Evolutionary conservation across 2,329 filamentous ascomycete species (phyloP), one percentile per base, ranked within the genome.

Genomic region (Emericellopsis atlantica): DNA sequence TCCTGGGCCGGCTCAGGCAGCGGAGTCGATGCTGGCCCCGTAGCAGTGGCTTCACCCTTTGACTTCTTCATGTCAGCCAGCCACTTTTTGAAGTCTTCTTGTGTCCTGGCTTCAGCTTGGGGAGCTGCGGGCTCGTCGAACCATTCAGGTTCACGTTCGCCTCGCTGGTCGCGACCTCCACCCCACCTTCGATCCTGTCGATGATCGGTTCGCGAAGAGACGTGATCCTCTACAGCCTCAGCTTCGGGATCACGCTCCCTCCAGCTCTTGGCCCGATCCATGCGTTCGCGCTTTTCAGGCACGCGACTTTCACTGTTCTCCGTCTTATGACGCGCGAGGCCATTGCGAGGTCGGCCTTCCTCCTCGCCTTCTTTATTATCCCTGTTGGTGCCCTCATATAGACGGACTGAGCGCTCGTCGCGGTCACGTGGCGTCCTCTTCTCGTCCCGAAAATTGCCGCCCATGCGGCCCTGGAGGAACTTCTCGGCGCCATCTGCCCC

Each of bases 61-160:
- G 76, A 72, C 32, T 79, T 79, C 59, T 84, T 90, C 87, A 93
- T 93, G 47, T 73, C 74, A 51, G 93, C 86, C 71, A 95, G 95
- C 79, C 90, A 95, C 49, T 85, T 85, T 62, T 93, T 82, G 59
- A 95, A 93, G 49, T 95, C 89, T 54, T 93, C 88, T 52, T 86
- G 81, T 1, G 88, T 95, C 51, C 86, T 84, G 5, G 72, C 74
- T 51, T 82, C 76, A 31, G 74, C 66, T 51, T 81, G 77, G 40
- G 85, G 81, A 44, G 82, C 80, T 18, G 71, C 71, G 14, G 79
- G 77, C 44, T 81, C 74, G 54, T 93, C 87, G 59, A 95, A 71
- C 90, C 89, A 95, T 60, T 95, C 89, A 5, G 90, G 89, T 39
- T 94, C 86, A 48, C 84, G 79, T 55, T 93, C 87, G 48, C 73